phyloP scores from a whole-genome alignment of 306 rosid species.

The Macrotyloma uniflorum region DNA sequence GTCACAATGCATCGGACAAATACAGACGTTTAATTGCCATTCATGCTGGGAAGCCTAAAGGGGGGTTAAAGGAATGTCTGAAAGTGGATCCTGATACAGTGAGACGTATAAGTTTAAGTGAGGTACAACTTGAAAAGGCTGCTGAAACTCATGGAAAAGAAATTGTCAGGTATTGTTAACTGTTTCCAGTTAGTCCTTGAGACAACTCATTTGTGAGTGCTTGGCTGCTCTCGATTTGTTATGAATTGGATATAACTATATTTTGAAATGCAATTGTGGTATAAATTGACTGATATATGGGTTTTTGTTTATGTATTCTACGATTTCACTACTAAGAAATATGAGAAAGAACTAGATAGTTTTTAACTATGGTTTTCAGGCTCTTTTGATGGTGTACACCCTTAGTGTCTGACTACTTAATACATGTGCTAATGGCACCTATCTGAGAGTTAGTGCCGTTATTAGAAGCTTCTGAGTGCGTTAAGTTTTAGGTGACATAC shows the following conservation, averaged over 20 bases:
- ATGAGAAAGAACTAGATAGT: neutral
- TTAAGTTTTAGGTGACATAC: slow-evolving; percentile 19
- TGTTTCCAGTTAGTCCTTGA: slow-evolving; percentile 13
- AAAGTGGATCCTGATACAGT: slow-evolving; percentile 87
- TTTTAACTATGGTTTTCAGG: neutral
- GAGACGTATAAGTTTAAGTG: slow-evolving; percentile 93
- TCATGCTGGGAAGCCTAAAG: slow-evolving; percentile 99
- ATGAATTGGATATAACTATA: slow-evolving; percentile 24
- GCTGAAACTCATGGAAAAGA: slow-evolving; percentile 68
- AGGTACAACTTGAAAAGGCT: slow-evolving; percentile 84
- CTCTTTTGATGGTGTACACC: neutral
- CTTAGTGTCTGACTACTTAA: neutral
- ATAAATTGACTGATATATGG: neutral
- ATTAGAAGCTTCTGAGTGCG: neutral
- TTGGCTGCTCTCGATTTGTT: neutral
- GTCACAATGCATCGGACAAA: slow-evolving; percentile 58
- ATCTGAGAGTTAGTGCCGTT: neutral
- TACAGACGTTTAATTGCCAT: slow-evolving; percentile 84
- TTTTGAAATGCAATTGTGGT: slow-evolving; percentile 26
- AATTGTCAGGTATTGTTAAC: slow-evolving; percentile 69
- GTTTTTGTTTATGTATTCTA: slow-evolving; percentile 2
- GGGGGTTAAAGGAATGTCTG: slow-evolving; percentile 81
- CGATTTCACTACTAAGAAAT: neutral
- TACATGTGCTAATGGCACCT: neutral
- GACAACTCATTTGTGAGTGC: neutral